Evolutionary conservation across 345 rosid genomes (phyloP).

Genomic region (Eucalyptus fibrosa): DNA sequence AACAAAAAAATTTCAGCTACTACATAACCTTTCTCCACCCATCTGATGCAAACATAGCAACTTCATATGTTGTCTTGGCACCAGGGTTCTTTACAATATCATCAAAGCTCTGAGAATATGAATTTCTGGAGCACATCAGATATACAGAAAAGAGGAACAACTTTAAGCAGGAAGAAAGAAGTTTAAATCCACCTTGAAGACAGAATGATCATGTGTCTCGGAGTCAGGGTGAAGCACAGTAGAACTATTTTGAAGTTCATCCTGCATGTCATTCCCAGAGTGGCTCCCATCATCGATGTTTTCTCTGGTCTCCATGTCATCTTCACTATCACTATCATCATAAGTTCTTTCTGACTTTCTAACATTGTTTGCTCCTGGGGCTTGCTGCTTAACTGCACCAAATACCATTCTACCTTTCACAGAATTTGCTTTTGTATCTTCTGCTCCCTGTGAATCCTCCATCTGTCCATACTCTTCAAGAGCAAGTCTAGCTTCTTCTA

Average conservation of each 20-base stretch:
- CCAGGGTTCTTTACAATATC: constrained; percentile 30
- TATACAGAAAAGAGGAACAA: not conserved
- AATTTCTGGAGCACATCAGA: not conserved
- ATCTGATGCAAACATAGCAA: constrained; percentile 61
- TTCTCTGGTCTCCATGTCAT: constrained; percentile 31
- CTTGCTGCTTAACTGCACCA: constrained; percentile 44
- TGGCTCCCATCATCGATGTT: constrained; percentile 7
- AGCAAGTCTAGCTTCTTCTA: constrained; percentile 69
- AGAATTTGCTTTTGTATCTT: constrained; percentile 8
- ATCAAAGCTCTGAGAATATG: constrained; percentile 28
- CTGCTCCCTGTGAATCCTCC: constrained; percentile 33
- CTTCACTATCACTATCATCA: constrained; percentile 57
- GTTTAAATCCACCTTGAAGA: constrained; percentile 23
- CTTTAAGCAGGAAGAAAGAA: not conserved
- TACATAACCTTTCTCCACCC: constrained; percentile 59
- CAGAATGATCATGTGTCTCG: constrained; percentile 16
- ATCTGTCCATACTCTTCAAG: constrained; percentile 64
- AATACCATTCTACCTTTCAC: constrained; percentile 75
- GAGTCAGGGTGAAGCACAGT: constrained; percentile 20
- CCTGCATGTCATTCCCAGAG: constrained; percentile 12
- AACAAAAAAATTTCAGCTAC: not conserved
- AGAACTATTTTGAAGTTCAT: constrained; percentile 4
- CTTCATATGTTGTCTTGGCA: constrained; percentile 74
- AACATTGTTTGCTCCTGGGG: constrained; percentile 10
- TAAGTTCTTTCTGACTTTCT: constrained; percentile 26